Evolutionary conservation across 805 yeast species (phyloP).

Genomic region (Hanseniaspora mollemarum): DNA sequence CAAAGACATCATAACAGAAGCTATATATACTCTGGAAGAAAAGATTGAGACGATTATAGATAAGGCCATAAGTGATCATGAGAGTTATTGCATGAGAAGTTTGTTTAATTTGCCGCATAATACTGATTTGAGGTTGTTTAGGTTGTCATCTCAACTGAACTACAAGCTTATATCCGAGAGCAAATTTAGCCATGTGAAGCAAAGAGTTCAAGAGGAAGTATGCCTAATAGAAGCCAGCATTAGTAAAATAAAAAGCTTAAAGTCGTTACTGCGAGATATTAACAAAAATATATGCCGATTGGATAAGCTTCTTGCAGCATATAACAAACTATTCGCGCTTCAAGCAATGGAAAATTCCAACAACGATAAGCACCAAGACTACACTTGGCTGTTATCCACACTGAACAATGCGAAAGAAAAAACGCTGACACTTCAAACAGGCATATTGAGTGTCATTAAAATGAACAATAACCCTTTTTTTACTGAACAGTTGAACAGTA

Average conservation of each 20-base stretch:
- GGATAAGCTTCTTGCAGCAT: constrained; percentile 3
- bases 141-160: constrained; percentile 5
- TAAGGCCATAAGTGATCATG: constrained; percentile 6
- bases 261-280: not conserved
- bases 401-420: constrained; percentile 2
- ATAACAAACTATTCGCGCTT: not conserved
- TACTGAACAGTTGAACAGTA: constrained; percentile 2
- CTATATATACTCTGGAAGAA: not conserved
- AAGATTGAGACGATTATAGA: constrained; percentile 9
- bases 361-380: not conserved
- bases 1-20: constrained; percentile 4
- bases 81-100: constrained; percentile 10
- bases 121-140: constrained; percentile 8
- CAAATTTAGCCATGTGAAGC: not conserved
- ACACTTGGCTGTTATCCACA: constrained; percentile 5
- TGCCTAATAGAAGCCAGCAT: not conserved
- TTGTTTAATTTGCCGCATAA: constrained; percentile 11
- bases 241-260: not conserved
- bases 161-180: not conserved
- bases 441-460: not conserved
- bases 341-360: not conserved
- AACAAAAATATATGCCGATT: not conserved
- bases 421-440: not conserved
- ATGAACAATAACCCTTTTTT: constrained; percentile 6
- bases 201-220: not conserved